Conservation (phyloP, 148 eudicot genomes). For the Heliamphora exappendiculata region DNA sequence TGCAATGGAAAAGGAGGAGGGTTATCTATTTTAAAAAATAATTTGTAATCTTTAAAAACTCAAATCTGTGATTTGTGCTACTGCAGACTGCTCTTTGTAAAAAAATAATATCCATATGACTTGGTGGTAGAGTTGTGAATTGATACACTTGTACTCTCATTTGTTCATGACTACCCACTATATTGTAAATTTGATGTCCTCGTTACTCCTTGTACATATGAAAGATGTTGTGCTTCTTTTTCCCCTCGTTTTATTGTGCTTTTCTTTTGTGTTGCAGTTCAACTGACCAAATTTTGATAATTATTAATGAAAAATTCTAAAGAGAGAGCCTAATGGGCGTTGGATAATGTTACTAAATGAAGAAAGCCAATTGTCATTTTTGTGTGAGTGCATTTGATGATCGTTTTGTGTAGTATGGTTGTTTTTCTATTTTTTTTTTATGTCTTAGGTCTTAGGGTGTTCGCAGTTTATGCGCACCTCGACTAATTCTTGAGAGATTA, state of each 20-base stretch:
- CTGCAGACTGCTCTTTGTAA: background rate
- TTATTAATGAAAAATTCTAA: too few relatives aligned
- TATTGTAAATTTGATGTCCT: too few relatives aligned
- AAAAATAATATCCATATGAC: background rate
- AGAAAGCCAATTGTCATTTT: too few relatives aligned
- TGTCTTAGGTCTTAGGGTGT: too few relatives aligned
- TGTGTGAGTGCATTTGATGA: too few relatives aligned
- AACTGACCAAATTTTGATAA: background rate
- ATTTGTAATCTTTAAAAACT: background rate
- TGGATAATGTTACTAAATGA: too few relatives aligned
- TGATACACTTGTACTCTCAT: background rate
- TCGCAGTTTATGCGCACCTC: too few relatives aligned
- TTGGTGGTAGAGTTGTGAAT: background rate
- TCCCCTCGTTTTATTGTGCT: background rate
- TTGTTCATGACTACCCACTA: background rate
- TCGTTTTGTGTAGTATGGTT: too few relatives aligned
- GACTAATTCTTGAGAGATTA: too few relatives aligned
- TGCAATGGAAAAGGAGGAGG: background rate
- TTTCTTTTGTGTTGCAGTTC: background rate
- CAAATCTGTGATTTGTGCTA: background rate
- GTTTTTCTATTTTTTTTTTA: background rate
- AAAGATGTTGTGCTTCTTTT: too few relatives aligned
- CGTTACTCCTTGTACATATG: background rate
- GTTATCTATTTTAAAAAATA: background rate
- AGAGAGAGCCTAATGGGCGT: too few relatives aligned